Evolutionary conservation across 345 rosid species (phyloP).

Genomic region (Eucalyptus grandis): DNA sequence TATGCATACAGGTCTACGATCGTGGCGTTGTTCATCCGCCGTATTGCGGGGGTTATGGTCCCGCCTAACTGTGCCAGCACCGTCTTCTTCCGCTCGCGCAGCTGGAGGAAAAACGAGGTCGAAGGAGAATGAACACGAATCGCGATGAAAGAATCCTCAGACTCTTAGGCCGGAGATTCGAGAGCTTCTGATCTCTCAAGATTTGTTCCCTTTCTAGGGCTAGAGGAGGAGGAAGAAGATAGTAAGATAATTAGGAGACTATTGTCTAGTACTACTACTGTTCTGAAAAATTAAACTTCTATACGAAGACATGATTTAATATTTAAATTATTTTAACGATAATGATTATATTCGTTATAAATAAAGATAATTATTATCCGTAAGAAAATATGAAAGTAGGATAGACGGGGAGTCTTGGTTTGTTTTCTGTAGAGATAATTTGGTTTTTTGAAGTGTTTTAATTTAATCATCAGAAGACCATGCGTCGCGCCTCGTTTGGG

Average conservation of each 20-base stretch:
- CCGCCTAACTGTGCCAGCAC: slow-evolving; percentile 84
- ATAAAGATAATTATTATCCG: background rate
- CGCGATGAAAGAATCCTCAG: background rate
- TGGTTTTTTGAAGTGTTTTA: background rate
- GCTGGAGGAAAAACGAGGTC: background rate
- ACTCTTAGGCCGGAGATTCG: background rate
- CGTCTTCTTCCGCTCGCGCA: slow-evolving; percentile 31
- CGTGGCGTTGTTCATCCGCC: slow-evolving; percentile 92
- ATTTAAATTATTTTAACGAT: too few species aligned
- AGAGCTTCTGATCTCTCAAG: background rate
- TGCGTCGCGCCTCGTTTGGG: background rate
- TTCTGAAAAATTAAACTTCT: too few species aligned
- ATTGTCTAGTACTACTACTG: too few species aligned
- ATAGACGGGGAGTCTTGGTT: background rate
- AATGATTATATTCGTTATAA: too few species aligned
- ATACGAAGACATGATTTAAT: too few species aligned
- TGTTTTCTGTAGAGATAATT: background rate
- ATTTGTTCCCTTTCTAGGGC: background rate
- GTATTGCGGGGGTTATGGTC: slow-evolving; percentile 88
- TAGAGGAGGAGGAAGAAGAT: background rate
- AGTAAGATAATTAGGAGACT: background rate
- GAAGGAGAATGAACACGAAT: background rate
- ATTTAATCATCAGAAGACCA: background rate
- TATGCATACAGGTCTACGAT: slow-evolving; percentile 81
- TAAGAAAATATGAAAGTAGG: background rate